Evolutionary conservation across 148 eudicot genomes (phyloP).

Genomic region (Gaultheria prostrata): DNA sequence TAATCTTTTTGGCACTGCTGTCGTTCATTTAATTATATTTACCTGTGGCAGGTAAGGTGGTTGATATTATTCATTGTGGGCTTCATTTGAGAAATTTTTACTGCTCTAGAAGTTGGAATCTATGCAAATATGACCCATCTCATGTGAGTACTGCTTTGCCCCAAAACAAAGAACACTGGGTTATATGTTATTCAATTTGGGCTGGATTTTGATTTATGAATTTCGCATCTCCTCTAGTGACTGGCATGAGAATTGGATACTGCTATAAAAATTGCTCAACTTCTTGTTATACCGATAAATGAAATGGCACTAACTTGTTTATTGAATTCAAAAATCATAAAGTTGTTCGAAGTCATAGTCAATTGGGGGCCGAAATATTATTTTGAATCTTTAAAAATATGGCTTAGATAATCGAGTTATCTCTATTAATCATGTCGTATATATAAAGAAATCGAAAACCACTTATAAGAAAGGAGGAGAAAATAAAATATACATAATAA

Average conservation of each 20-base stretch:
- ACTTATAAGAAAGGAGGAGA: too few relatives aligned
- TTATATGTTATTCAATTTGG: background rate
- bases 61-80: conserved; percentile 18
- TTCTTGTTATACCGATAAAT: background rate
- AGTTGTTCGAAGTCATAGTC: too few relatives aligned
- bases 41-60: background rate
- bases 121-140: background rate
- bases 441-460: too few relatives aligned
- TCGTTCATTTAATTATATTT: background rate
- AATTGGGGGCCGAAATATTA: too few relatives aligned
- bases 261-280: background rate
- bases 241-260: background rate
- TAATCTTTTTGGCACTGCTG: background rate
- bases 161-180: background rate
- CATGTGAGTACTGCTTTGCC: conserved; percentile 13
- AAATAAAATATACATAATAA: too few relatives aligned
- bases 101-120: background rate
- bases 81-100: background rate
- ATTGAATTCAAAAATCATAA: background rate
- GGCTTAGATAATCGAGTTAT: too few relatives aligned
- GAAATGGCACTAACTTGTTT: conserved; percentile 7
- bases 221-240: background rate
- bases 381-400: too few relatives aligned
- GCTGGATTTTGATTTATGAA: background rate
- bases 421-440: too few relatives aligned